Conservation (phyloP, 2,329 filamentous ascomycete genomes). For the Scytalidium lignicola region DNA sequence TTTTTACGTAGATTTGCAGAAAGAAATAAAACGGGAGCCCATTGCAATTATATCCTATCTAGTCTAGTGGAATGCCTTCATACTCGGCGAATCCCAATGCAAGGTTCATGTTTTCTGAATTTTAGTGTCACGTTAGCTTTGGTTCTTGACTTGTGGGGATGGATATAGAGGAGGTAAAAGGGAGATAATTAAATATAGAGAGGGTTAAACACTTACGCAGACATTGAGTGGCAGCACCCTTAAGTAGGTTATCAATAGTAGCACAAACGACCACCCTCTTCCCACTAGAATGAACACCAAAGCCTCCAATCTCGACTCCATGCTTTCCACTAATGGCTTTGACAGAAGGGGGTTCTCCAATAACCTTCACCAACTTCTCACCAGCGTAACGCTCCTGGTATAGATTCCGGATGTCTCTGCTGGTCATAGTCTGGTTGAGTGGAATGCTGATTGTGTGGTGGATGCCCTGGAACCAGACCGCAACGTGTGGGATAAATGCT, state of each 20-base stretch:
- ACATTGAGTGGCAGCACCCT: conserved; percentile 90
- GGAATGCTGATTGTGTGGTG: conserved; percentile 88
- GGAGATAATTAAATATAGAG: too few species aligned
- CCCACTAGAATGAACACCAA: conserved; percentile 84
- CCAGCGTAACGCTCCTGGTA: conserved; percentile 96
- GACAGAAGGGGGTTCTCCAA: conserved; percentile 80
- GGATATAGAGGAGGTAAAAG: too few species aligned
- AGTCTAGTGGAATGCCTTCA: conserved; percentile 67
- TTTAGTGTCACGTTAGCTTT: conserved; percentile 7
- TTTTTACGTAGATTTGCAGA: background rate
- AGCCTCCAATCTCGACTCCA: conserved; percentile 88
- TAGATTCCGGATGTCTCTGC: conserved; percentile 85
- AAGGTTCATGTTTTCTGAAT: conserved; percentile 83
- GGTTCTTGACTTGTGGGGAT: too few species aligned
- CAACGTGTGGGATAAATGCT: conserved; percentile 89
- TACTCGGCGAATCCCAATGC: conserved; percentile 86
- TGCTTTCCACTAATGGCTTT: conserved; percentile 82
- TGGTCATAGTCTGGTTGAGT: conserved; percentile 78
- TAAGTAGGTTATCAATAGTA: conserved; percentile 89
- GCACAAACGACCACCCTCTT: conserved; percentile 92
- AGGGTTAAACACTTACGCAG: conserved; percentile 74
- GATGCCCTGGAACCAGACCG: conserved; percentile 96
- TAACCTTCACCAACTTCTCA: conserved; percentile 90
- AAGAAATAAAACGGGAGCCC: background rate
- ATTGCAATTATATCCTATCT: conserved; percentile 6